Evolutionary conservation across 179 eudicot species (phyloP).

Genomic region (Carnegiea gigantea): DNA sequence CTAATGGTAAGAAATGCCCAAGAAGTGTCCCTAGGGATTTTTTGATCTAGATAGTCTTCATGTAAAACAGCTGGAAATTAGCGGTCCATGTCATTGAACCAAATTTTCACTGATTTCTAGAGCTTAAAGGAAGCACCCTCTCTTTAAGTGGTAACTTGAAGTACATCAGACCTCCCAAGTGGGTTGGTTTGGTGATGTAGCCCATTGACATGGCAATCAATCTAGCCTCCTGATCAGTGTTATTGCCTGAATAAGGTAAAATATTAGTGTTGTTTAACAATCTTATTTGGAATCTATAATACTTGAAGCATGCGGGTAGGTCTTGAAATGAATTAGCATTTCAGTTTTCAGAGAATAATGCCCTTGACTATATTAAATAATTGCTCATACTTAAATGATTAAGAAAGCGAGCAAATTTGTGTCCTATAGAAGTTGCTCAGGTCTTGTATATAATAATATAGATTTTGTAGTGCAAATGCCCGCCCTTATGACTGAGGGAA

Average conservation of each 20-base stretch:
- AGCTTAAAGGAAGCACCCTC: neutral
- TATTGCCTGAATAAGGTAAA: neutral
- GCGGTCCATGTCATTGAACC: neutral
- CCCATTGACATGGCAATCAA: neutral
- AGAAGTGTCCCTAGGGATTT: neutral
- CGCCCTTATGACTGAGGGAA: neutral
- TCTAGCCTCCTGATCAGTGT: neutral
- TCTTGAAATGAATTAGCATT: neutral
- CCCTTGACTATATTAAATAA: neutral
- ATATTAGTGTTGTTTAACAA: neutral
- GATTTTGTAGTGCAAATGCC: neutral
- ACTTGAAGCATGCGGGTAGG: neutral
- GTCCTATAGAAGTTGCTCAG: neutral
- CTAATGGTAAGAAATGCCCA: neutral
- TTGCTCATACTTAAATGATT: neutral
- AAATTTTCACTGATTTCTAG: neutral
- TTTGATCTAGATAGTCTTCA: neutral
- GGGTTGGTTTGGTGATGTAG: neutral
- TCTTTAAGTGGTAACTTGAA: neutral
- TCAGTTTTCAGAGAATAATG: neutral
- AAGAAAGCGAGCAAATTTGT: constrained; percentile 1
- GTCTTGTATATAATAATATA: neutral
- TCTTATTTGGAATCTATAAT: neutral
- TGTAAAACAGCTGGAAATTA: neutral
- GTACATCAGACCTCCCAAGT: constrained; percentile 1